phyloP scores from a whole-genome alignment of 345 rosid species.

The Camelina laxa region DNA sequence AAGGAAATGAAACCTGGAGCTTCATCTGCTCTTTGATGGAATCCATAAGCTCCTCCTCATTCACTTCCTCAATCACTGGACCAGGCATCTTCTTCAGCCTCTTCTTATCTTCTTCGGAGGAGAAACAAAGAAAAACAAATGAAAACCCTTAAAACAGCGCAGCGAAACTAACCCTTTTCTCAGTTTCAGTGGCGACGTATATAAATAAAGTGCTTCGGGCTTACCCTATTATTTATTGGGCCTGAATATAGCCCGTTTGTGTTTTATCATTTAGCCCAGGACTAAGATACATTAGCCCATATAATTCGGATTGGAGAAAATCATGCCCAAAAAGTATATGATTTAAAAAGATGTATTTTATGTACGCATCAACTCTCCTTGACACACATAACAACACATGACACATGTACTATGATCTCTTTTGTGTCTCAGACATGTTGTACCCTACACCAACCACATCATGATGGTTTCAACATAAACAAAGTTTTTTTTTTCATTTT shows the following conservation, averaged over 20 bases:
- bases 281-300: not conserved
- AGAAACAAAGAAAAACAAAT: not conserved
- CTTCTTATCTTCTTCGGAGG: slow-evolving; percentile 9
- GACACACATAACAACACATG: too few relatives aligned
- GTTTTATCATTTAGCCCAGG: not conserved
- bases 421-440: too few relatives aligned
- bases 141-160: slow-evolving; percentile 38
- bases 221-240: not conserved
- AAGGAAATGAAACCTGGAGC: slow-evolving; percentile 36
- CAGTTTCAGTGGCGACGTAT: slow-evolving; percentile 23
- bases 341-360: too few relatives aligned
- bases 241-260: not conserved
- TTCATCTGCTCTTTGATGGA: slow-evolving; percentile 47
- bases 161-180: slow-evolving; percentile 24
- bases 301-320: not conserved
- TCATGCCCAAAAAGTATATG: not conserved
- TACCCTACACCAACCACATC: too few relatives aligned
- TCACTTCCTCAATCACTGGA: slow-evolving; percentile 38
- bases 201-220: slow-evolving; percentile 22
- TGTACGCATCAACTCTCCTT: too few relatives aligned
- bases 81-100: slow-evolving; percentile 43
- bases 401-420: too few relatives aligned
- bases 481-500: too few relatives aligned
- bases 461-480: too few relatives aligned
- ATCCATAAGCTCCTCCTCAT: slow-evolving; percentile 29